Evolutionary conservation across 148 eudicot species (phyloP), one percentile per base, ranked within the genome.

Genomic region (Pharnaceum exiguum): DNA sequence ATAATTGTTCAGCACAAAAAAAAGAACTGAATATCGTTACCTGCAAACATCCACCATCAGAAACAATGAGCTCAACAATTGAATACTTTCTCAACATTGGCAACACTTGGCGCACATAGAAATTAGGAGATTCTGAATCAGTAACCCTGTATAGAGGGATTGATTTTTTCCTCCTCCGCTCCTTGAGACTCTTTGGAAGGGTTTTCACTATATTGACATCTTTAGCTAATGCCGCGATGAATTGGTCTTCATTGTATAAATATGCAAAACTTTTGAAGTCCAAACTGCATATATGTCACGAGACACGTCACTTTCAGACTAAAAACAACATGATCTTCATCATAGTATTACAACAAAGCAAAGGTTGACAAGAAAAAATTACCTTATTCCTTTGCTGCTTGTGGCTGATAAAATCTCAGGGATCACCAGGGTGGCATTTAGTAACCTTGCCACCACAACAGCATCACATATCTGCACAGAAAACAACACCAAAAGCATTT

Each of bases 41-140:
- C 96, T 85, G 94, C 86, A 91, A 79, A 69, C 96, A 85, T 63
- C 97, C 97, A 47, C 97, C 97, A 63, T 82, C 85, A n/a, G 87
- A 75, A 36, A 87, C 75, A 38, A 85, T 71, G 17, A 91, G 72
- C 47, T 85, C 96, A 26, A 83, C 90, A 47, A 85, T 94, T 2
- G 82, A 77, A 70, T 91, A 87, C 66, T 53, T 79, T 63, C 66
- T 80, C 65, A 91, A 68, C 37, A 85, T 85, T 10, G 94, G 97
- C 48, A 87, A 78, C 68, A 91, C 90, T 53, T 79, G 80, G 59
- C 79, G 94, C 57, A 87, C 49, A 73, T 84, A 87, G 68, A 80
- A 91, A 68, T 75, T 54, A 1, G 86, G 87, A 40, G 96, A 80
- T 5, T 78, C 81, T 0, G 87, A 77, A 54, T 72, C 62, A 17